Percentiles rank a stretch among this genome's conserved stretches.
Conservation (phyloP, 2,329 filamentous ascomycete species). For the Cytospora chrysosperma region DNA sequence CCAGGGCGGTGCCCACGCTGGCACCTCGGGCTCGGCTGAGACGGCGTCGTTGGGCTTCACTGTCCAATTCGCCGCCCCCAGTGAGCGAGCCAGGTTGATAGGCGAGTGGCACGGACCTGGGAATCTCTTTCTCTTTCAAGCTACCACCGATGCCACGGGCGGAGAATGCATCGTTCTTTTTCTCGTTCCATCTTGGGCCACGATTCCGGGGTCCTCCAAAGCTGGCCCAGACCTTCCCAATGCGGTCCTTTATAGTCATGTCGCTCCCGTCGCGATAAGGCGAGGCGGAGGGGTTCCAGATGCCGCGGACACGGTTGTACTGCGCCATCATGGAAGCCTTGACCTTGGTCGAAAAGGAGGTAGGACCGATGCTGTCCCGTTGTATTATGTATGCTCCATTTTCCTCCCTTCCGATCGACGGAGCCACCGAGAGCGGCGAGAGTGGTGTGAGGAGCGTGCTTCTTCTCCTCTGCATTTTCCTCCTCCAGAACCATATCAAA, state of each 20-base stretch:
- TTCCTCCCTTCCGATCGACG: slow-evolving; percentile 29
- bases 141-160: slow-evolving; percentile 29
- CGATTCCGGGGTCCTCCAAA: slow-evolving; percentile 32
- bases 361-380: slow-evolving; percentile 49
- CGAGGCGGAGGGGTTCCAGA: slow-evolving; percentile 35
- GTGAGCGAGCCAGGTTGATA: slow-evolving; percentile 45
- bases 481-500: slow-evolving; percentile 51
- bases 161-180: slow-evolving; percentile 30
- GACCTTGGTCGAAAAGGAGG: slow-evolving; percentile 43
- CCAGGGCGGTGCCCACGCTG: slow-evolving; percentile 37
- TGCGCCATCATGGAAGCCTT: slow-evolving; percentile 40
- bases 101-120: slow-evolving; percentile 11
- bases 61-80: slow-evolving; percentile 42
- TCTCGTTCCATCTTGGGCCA: slow-evolving; percentile 24
- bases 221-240: slow-evolving; percentile 47
- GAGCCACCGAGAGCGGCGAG: slow-evolving; percentile 32
- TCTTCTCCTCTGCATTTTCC: slow-evolving; percentile 41
- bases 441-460: slow-evolving; percentile 52
- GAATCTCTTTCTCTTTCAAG: slow-evolving; percentile 27
- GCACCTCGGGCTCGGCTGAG: slow-evolving; percentile 29
- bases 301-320: slow-evolving; percentile 38
- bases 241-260: slow-evolving; percentile 38
- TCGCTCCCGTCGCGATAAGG: slow-evolving; percentile 20
- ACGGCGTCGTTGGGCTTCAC: slow-evolving; percentile 38
- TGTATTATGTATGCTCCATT: slow-evolving; percentile 43